Base-by-base conservation (phyloP, 2,329 filamentous ascomycete genomes). In the Colletotrichum gigasporum region DNA sequence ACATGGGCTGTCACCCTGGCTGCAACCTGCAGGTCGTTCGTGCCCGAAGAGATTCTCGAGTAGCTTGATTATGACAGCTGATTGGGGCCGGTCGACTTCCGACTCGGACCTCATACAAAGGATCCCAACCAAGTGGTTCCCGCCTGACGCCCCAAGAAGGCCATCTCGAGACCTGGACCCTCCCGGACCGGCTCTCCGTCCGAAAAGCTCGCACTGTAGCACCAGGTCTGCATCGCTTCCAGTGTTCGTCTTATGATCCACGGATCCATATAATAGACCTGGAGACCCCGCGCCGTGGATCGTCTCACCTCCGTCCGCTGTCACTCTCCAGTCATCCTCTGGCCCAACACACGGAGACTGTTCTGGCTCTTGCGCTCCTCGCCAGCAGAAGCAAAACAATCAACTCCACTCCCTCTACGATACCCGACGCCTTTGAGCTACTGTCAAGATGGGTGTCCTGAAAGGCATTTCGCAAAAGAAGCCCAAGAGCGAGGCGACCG, bases 381-480 rank as follows among this genome's bases (percentile, higher is more conserved):
- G 42, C 48, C 48, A 34, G 56, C 48, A 50, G 20, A 60, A 54
- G 12, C 14, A 39, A 12, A 47, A 39, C 26, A 34, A 16, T 12
- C 18, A 18, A 26, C 9, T 44, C 10, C 34, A 20, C 14, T 22
- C 11, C 24, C 24, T 18, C 20, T 8, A 22, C 30, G 12, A 24
- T 47, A 30, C 10, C 20, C 47, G 58, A 34, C 47, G 35, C 50
- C 56, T 26, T 39, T 30, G 34, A 61, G 41, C 11, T 39, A 26
- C 26, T 32, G 26, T 45, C 45, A 65, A 39, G n/a, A 67, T 65
- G 65, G 58, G 50, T 14, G 34, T 50, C 39, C 41, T 65, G 35
- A 62, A 65, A 28, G 62, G 65, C 45, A 5, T 67, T 16, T 34
- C 55, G 39, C 52, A 67, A 24, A 66, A 57, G 50, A 68, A 64